Evolutionary conservation across 768 basidiomycete genomes (phyloP).

Genomic region (Tylopilus plumbeoviolaceoides): DNA sequence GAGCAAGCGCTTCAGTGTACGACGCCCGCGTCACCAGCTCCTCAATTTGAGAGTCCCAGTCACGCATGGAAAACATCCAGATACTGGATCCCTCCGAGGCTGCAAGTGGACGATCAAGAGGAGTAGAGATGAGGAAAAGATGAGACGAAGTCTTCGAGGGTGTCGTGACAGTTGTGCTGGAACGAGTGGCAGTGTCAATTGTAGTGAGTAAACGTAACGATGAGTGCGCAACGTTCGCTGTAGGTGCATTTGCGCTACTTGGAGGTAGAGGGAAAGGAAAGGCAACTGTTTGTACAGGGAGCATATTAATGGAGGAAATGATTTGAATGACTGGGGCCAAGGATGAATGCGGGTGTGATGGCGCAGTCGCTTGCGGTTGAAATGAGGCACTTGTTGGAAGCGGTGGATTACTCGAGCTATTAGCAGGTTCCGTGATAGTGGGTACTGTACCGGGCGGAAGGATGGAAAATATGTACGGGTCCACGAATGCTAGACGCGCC

Average conservation of each 20-base stretch:
- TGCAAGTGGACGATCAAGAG: conserved; percentile 64
- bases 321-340: conserved; percentile 64
- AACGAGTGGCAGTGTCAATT: conserved; percentile 37
- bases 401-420: conserved; percentile 15
- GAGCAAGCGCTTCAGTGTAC: conserved; percentile 76
- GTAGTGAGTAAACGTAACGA: conserved; percentile 55
- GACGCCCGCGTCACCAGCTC: conserved; percentile 66
- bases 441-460: conserved; percentile 65
- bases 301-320: conserved; percentile 63
- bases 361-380: conserved; percentile 19
- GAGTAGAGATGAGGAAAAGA: conserved; percentile 64
- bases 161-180: conserved; percentile 30
- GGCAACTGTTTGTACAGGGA: conserved; percentile 54
- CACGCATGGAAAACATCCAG: conserved; percentile 69
- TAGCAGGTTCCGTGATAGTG: conserved; percentile 19
- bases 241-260: background rate
- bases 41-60: conserved; percentile 81
- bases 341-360: conserved; percentile 25
- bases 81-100: conserved; percentile 70
- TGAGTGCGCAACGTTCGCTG: conserved; percentile 33
- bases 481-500: conserved; percentile 53
- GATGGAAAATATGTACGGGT: conserved; percentile 74
- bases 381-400: conserved; percentile 12
- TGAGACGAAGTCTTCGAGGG: conserved; percentile 32
- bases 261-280: conserved; percentile 53